Evolutionary conservation across 1,139 yeast species (phyloP).

Genomic region (Saccharomycopsis hybrid): DNA sequence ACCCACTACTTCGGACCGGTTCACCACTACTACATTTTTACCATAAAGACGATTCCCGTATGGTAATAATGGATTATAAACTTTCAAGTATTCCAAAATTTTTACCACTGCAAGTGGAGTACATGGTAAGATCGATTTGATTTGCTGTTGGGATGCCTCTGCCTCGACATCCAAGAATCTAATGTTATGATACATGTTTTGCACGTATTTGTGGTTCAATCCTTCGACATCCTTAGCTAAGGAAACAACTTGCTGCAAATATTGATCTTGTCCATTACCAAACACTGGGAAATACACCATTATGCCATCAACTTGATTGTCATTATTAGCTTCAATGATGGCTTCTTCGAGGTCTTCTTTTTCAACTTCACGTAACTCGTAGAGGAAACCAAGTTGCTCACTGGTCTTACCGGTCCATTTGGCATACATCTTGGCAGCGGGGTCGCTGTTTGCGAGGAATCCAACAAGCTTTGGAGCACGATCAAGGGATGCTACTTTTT

Average conservation of each 20-base stretch:
- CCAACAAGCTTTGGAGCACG: conserved; percentile 76
- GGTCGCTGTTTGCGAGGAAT: conserved; percentile 83
- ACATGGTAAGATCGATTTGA: conserved; percentile 89
- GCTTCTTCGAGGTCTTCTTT: conserved; percentile 83
- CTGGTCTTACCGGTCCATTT: conserved; percentile 94
- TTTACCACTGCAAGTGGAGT: conserved; percentile 94
- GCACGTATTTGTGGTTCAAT: conserved; percentile 80
- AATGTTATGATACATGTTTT: conserved; percentile 88
- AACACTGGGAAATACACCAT: conserved; percentile 99
- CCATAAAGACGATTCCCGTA: conserved; percentile 93
- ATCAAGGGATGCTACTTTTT: conserved; percentile 46
- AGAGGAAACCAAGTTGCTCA: conserved; percentile 74
- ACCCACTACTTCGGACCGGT: conserved; percentile 94
- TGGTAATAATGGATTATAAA: conserved; percentile 72
- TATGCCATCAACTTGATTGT: conserved; percentile 76
- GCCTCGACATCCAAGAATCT: conserved; percentile 63
- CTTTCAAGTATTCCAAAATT: conserved; percentile 82
- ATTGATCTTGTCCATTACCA: conserved; percentile 92
- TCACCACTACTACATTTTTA: conserved; percentile 81
- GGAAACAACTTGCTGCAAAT: conserved; percentile 80
- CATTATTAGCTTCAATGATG: conserved; percentile 74
- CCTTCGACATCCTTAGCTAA: conserved; percentile 95
- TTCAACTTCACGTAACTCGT: conserved; percentile 65
- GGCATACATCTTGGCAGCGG: conserved; percentile 94
- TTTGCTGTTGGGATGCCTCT: conserved; percentile 47